These are phyloP conservation scores for Conidiobolus incongruus DNA, from an alignment of 371 early-diverging fungal species.

Conservation along the genomic window DNA sequence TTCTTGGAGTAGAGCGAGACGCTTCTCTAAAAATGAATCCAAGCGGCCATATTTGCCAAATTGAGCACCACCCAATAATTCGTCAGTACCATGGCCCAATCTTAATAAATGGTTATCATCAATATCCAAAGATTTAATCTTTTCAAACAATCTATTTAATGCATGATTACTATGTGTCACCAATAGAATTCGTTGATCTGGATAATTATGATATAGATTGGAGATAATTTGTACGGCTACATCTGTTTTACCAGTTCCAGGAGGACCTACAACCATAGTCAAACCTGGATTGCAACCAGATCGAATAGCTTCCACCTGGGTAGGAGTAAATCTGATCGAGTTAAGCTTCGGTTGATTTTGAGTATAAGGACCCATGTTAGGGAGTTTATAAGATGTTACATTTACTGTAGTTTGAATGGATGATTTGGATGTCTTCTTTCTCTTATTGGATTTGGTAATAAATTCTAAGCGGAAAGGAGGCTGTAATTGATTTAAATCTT, in stretches of 20 bases:
- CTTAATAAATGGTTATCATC: constrained; percentile 80
- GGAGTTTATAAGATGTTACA: constrained; percentile 29
- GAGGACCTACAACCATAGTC: constrained; percentile 85
- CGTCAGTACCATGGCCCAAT: constrained; percentile 86
- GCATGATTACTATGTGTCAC: constrained; percentile 92
- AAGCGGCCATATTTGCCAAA: constrained; percentile 88
- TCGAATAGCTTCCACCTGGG: constrained; percentile 69
- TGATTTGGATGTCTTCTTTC: too few relatives aligned
- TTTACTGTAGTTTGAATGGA: too few relatives aligned
- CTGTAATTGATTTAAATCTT: neutral
- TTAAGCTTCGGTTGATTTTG: constrained; percentile 38
- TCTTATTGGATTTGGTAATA: too few relatives aligned
- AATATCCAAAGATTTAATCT: constrained; percentile 65
- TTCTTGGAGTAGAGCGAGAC: constrained; percentile 40
- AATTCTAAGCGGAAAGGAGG: neutral
- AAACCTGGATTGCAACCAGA: constrained; percentile 66
- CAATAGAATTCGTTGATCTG: constrained; percentile 68
- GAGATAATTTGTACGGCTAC: constrained; percentile 87
- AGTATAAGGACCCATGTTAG: constrained; percentile 52
- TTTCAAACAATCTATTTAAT: constrained; percentile 85
- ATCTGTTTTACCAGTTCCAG: constrained; percentile 93
- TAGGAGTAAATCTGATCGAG: constrained; percentile 58
- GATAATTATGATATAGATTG: constrained; percentile 76
- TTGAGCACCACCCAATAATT: constrained; percentile 46
- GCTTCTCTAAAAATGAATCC: constrained; percentile 64